A percentile compares a stretch with the other conserved stretches of the same genome.
Conservation (phyloP, 2,329 filamentous ascomycete species). For the Fonsecaea pugnacius region DNA sequence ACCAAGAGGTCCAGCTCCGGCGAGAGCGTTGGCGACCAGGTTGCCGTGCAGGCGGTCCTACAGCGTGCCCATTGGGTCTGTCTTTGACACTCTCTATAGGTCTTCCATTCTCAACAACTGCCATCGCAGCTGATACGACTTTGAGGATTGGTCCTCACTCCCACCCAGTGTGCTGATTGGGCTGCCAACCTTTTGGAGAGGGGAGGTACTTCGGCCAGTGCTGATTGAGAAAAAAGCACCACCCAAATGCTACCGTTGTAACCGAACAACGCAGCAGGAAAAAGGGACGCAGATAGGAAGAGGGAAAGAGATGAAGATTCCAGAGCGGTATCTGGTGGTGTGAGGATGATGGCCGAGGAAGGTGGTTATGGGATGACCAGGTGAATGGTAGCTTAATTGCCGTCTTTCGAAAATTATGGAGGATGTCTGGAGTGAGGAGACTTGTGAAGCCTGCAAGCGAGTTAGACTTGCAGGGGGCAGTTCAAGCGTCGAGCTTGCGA, state of each 20-base stretch:
- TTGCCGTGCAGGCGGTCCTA: slow-evolving; percentile 12
- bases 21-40: slow-evolving; percentile 18
- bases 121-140: slow-evolving; percentile 40
- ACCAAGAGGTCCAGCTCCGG: slow-evolving; percentile 35
- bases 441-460: background rate
- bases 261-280: background rate
- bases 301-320: background rate
- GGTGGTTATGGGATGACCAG: slow-evolving; percentile 17
- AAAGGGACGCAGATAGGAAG: background rate
- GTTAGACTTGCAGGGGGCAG: background rate
- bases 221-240: background rate
- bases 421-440: slow-evolving; percentile 8
- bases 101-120: slow-evolving; percentile 45
- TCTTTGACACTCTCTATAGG: slow-evolving; percentile 40
- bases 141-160: background rate
- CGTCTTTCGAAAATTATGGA: slow-evolving; percentile 17
- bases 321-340: background rate
- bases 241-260: background rate
- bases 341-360: slow-evolving; percentile 16
- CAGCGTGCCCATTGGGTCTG: slow-evolving; percentile 34
- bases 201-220: background rate
- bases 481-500: slow-evolving; percentile 4
- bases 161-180: slow-evolving; percentile 6
- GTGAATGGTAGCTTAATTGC: slow-evolving; percentile 1
- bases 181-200: background rate